These are phyloP conservation scores for Pilasporangium apinafurcum DNA, from an alignment of 352 stramenopile species.

Conservation along the genomic window DNA sequence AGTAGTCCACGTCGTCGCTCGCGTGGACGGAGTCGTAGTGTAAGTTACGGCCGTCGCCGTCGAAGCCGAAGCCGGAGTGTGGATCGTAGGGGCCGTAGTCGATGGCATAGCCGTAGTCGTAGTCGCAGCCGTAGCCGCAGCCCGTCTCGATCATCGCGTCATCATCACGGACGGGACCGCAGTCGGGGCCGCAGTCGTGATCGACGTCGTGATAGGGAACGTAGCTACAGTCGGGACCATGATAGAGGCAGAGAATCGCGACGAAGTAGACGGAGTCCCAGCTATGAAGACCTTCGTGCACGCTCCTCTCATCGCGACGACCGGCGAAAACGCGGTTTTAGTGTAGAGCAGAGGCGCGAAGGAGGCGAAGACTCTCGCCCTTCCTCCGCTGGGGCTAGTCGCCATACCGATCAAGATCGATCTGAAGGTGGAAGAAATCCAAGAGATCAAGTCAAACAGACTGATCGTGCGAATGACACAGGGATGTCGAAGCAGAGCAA, in stretches of 20 bases:
- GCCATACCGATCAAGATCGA: too few species aligned
- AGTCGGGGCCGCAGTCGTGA: slow-evolving; percentile 1
- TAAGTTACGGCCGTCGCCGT: not conserved
- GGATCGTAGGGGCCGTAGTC: not conserved
- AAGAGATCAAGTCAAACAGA: too few species aligned
- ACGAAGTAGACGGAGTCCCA: not conserved
- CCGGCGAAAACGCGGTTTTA: not conserved
- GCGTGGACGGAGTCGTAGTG: slow-evolving; percentile 4
- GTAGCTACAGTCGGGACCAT: slow-evolving; percentile 12
- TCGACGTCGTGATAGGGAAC: slow-evolving; percentile 8
- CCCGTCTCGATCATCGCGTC: not conserved
- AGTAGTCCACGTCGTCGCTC: not conserved
- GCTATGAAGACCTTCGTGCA: slow-evolving; percentile 11
- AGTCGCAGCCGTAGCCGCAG: slow-evolving; percentile 2
- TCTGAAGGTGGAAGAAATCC: too few species aligned
- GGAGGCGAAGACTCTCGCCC: too few species aligned
- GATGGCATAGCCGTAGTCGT: not conserved
- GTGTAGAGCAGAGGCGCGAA: too few species aligned
- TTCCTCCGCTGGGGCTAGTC: too few species aligned
- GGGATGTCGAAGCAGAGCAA: too few species aligned
- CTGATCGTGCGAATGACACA: too few species aligned
- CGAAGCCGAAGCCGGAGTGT: not conserved
- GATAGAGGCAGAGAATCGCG: slow-evolving; percentile 4
- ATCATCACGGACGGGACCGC: not conserved
- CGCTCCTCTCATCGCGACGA: slow-evolving; percentile 4